Percentiles rank a stretch among this genome's conserved stretches.
Evolutionary conservation across 1,139 yeast genomes (phyloP).

Genomic region (Pichia sp.): DNA sequence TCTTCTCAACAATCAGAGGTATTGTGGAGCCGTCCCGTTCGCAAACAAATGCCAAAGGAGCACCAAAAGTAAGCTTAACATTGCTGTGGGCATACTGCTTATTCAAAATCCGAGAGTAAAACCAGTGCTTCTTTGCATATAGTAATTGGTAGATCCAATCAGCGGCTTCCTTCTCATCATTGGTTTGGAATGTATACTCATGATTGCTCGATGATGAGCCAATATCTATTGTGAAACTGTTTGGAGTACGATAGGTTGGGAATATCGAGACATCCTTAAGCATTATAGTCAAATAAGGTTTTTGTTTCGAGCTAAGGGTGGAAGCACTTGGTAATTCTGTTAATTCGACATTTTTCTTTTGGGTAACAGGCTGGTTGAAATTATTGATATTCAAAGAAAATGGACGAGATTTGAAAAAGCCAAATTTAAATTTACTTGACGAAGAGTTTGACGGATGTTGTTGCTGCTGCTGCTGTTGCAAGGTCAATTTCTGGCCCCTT

Average conservation of each 20-base stretch:
- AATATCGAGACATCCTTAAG: conserved; percentile 49
- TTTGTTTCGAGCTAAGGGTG: conserved; percentile 34
- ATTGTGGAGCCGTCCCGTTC: conserved; percentile 57
- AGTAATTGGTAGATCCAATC: conserved; percentile 65
- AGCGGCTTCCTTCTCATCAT: conserved; percentile 56
- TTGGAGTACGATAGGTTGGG: conserved; percentile 51
- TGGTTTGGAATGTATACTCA: conserved; percentile 68
- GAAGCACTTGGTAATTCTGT: conserved; percentile 57
- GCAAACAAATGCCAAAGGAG: conserved; percentile 75
- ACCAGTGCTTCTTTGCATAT: conserved; percentile 55
- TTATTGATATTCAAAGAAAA: conserved; percentile 41
- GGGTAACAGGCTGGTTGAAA: conserved; percentile 32
- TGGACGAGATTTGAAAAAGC: conserved; percentile 43
- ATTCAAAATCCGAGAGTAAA: conserved; percentile 42
- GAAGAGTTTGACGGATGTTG: background rate
- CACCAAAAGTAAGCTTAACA: conserved; percentile 69
- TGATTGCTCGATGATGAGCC: conserved; percentile 41
- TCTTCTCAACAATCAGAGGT: conserved; percentile 62
- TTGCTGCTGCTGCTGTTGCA: background rate
- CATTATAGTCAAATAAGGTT: conserved; percentile 55
- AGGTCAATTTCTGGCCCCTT: background rate
- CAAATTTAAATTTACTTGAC: conserved; percentile 20
- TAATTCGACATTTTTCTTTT: conserved; percentile 51
- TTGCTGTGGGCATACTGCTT: conserved; percentile 28
- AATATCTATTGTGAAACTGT: conserved; percentile 58